Conservation (phyloP, 805 yeast species). For the Saccharomycopsis schoenii region DNA sequence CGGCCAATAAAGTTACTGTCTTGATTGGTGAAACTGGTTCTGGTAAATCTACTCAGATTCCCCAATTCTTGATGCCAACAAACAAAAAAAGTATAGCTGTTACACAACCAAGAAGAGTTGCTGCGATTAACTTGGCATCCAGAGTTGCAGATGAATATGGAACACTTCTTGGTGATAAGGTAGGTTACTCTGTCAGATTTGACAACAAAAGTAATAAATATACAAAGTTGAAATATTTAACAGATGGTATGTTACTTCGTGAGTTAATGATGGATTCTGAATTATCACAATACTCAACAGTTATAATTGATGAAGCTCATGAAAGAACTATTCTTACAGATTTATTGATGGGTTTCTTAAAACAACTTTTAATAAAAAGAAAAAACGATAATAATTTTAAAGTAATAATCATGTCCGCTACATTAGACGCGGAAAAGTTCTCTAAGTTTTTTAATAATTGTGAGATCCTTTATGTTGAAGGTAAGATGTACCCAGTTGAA, state of each 20-base stretch:
- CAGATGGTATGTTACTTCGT: slow-evolving; percentile 95
- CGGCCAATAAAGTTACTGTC: slow-evolving; percentile 56
- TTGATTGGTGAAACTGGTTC: slow-evolving; percentile 96
- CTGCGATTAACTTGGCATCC: slow-evolving; percentile 87
- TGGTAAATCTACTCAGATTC: slow-evolving; percentile 95
- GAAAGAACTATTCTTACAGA: slow-evolving; percentile 92
- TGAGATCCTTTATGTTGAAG: slow-evolving; percentile 81
- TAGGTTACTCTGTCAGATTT: slow-evolving; percentile 91
- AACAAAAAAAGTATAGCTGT: slow-evolving; percentile 61
- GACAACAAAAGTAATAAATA: slow-evolving; percentile 50
- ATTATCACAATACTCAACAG: slow-evolving; percentile 57
- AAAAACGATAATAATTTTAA: slow-evolving; percentile 42
- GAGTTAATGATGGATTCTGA: slow-evolving; percentile 72
- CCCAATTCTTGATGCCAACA: slow-evolving; percentile 69
- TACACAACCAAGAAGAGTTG: slow-evolving; percentile 96
- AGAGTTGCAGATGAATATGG: slow-evolving; percentile 90
- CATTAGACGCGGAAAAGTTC: slow-evolving; percentile 84
- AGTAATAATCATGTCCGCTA: slow-evolving; percentile 91
- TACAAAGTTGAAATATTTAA: slow-evolving; percentile 74
- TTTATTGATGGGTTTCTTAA: slow-evolving; percentile 78
- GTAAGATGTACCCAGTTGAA: slow-evolving; percentile 79
- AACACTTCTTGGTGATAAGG: slow-evolving; percentile 62
- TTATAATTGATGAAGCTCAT: slow-evolving; percentile 94
- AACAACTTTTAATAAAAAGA: slow-evolving; percentile 46
- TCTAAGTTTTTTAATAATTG: slow-evolving; percentile 68